A percentile compares a stretch with the other conserved stretches of the same genome.
These are phyloP conservation scores for Allium cepa DNA, from an alignment of 106 monocot genomes.

Conservation along the genomic window DNA sequence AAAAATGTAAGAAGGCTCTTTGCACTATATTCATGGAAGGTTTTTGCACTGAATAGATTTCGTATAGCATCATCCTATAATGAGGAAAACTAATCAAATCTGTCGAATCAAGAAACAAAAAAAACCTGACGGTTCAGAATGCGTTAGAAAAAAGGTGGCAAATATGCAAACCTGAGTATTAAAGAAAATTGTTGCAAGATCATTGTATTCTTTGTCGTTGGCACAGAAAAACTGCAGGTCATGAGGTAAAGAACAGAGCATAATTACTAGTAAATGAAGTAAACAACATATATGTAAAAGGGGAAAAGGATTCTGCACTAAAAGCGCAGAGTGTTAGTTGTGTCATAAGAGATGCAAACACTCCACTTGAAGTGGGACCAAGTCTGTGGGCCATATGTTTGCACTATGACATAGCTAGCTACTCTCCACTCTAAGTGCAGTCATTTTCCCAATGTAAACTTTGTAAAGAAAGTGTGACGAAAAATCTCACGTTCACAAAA, in stretches of 20 bases:
- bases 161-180: slow-evolving; percentile 74
- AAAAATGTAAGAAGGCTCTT: slow-evolving; percentile 89
- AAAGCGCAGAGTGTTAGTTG: too few species aligned
- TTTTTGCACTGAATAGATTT: slow-evolving; percentile 98
- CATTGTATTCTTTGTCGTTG: slow-evolving; percentile 89
- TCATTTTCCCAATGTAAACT: not conserved
- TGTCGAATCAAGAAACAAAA: not conserved
- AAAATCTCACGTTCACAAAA: slow-evolving; percentile 76
- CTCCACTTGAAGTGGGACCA: too few species aligned
- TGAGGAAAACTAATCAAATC: slow-evolving; percentile 7
- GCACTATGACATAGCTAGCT: too few species aligned
- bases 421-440: too few species aligned
- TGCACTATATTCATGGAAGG: slow-evolving; percentile 97
- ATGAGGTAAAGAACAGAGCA: too few species aligned
- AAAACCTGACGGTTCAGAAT: not conserved
- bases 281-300: too few species aligned
- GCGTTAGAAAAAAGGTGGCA: not conserved
- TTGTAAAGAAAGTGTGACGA: slow-evolving; percentile 5
- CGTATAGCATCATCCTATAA: slow-evolving; percentile 98
- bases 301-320: too few species aligned
- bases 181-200: slow-evolving; percentile 97
- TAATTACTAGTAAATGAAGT: too few species aligned
- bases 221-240: slow-evolving; percentile 78
- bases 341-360: too few species aligned
- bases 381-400: too few species aligned